Base-by-base conservation (phyloP, 2,329 filamentous ascomycete species). In the Penicillium sp. region DNA sequence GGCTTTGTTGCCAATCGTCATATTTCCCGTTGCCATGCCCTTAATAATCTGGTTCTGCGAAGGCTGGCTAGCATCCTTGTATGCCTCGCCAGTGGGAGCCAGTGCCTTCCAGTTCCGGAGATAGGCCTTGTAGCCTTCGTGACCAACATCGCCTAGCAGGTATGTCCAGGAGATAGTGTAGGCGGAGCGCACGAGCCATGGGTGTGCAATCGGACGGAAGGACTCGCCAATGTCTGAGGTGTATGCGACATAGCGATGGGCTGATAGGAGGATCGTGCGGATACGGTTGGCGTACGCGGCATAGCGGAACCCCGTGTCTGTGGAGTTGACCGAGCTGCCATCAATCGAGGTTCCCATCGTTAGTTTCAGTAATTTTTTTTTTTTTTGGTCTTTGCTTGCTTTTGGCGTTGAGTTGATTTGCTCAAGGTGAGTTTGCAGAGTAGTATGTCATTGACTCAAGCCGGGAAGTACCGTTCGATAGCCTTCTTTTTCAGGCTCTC, bases 111-210 rank as follows among this genome's bases (percentile, higher is more conserved):
- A 90, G 72, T 99, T 97, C 56, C 89, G 86, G 74, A 89, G 84
- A 74, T 97, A 97, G 8, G 93, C 89, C 73, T 97, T 96, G 81
- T 96, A 97, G 6, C 94, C 93, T 75, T 99, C 94, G 71, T 97
- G 88, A 35, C 84, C 83, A 48, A 97, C 93, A 71, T 99, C 94
- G 49, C 94, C 93, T 15, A 92, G 76, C 23, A 99, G 84, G 71
- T 99, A 99, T 12, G 89, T 81, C 94, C 94, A 97, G 2, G 91
- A 96, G 42, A 99, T 81, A 49, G 86, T 93, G 71, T 99, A 99
- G 6, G 94, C 94, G 48, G 85, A 81, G 58, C 88, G 85, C 12
- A 99, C 89, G 3, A 95, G 78, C 68, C 83, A 87, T 0, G 92
- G 93, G 72, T 97, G 93, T 4, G 93, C 93, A 40, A 99, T 84